Percentiles rank a stretch among this genome's conserved stretches.
Evolutionary conservation across 352 stramenopile species (phyloP).

Genomic region (Phytophthora lateralis): DNA sequence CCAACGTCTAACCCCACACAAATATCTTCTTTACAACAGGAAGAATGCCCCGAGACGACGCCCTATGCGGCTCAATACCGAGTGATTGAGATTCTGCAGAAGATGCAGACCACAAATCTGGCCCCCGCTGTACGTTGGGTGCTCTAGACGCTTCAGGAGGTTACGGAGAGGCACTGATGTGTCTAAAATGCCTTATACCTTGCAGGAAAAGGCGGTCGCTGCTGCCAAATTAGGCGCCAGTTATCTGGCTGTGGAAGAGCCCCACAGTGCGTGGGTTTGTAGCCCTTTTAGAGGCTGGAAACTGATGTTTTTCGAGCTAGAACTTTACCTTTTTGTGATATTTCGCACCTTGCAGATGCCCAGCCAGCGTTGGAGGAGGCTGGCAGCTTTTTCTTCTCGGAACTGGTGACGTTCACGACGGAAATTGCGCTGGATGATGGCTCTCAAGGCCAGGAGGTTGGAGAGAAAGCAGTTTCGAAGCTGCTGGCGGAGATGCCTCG

Average conservation of each 20-base stretch:
- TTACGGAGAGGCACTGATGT: too few relatives aligned
- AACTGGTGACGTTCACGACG: slow-evolving; percentile 40
- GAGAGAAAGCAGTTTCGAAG: neutral
- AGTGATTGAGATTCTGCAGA: slow-evolving; percentile 60
- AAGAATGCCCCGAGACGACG: slow-evolving; percentile 50
- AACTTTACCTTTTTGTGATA: neutral
- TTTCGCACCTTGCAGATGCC: slow-evolving; percentile 42
- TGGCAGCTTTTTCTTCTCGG: slow-evolving; percentile 42
- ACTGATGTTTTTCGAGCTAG: too few relatives aligned
- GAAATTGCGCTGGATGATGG: slow-evolving; percentile 26
- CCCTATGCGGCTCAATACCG: slow-evolving; percentile 62
- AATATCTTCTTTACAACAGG: slow-evolving; percentile 23
- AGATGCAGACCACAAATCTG: slow-evolving; percentile 46
- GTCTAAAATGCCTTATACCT: slow-evolving; percentile 4
- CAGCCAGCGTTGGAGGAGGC: slow-evolving; percentile 59
- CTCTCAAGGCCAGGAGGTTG: slow-evolving; percentile 1
- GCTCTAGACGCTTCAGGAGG: neutral
- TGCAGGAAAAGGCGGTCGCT: slow-evolving; percentile 40
- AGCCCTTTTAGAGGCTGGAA: neutral
- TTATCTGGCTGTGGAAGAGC: slow-evolving; percentile 67
- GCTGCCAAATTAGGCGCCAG: slow-evolving; percentile 46
- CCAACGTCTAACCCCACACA: neutral
- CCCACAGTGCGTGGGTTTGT: slow-evolving; percentile 47
- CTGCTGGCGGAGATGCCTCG: slow-evolving; percentile 26
- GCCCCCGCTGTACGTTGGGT: slow-evolving; percentile 32